phyloP scores from a whole-genome alignment of 345 rosid genomes.

The Trapa incisa region DNA sequence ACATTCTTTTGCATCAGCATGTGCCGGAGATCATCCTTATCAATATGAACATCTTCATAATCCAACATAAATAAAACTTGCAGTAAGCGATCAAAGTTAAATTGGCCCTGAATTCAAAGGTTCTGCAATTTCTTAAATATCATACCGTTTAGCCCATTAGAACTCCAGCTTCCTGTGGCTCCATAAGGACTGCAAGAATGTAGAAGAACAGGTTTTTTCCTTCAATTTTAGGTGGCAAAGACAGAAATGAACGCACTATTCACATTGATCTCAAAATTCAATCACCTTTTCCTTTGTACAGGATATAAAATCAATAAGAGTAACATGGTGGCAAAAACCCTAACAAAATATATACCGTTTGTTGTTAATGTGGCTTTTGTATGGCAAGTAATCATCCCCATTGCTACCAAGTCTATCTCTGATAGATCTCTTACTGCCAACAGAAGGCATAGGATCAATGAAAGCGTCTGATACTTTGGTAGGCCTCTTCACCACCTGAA shows the following conservation, averaged over 20 bases:
- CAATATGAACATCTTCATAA: conserved; percentile 43
- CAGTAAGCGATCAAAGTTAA: background rate
- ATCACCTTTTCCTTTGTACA: background rate
- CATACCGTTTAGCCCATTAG: conserved; percentile 40
- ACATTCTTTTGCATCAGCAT: conserved; percentile 64
- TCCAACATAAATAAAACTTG: conserved; percentile 8
- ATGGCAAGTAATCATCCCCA: conserved; percentile 25
- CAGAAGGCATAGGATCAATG: conserved; percentile 23
- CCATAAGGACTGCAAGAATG: conserved; percentile 57
- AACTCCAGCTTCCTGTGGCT: conserved; percentile 26
- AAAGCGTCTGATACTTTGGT: conserved; percentile 27
- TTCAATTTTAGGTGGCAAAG: background rate
- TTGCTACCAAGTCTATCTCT: conserved; percentile 71
- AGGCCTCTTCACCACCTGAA: conserved; percentile 76
- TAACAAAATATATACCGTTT: conserved; percentile 40
- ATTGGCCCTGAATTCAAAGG: conserved; percentile 6
- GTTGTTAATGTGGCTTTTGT: conserved; percentile 24
- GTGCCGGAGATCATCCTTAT: conserved; percentile 64
- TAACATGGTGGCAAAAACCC: background rate
- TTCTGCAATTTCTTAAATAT: background rate
- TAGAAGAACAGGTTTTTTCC: background rate
- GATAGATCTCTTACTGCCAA: conserved; percentile 65
- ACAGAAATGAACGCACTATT: background rate
- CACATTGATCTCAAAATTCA: background rate
- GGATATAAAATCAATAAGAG: background rate